phyloP scores from a whole-genome alignment of 106 monocot genomes.

The Dioscorea alata region DNA sequence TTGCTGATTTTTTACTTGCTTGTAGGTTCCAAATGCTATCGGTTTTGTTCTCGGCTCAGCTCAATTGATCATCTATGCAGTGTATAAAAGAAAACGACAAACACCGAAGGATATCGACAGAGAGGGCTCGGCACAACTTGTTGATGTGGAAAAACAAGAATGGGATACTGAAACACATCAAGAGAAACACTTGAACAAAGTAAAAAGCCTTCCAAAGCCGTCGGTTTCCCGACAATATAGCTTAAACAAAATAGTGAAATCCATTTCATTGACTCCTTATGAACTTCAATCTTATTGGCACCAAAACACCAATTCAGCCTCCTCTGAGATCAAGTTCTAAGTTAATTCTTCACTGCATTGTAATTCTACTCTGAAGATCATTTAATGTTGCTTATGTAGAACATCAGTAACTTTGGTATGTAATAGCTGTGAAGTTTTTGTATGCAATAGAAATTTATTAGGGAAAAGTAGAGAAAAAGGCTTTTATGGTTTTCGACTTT shows the following conservation, averaged over 20 bases:
- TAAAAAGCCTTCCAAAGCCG: conserved; percentile 22
- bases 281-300: conserved; percentile 9
- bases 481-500: no score
- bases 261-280: conserved; percentile 17
- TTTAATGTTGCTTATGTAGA: neutral
- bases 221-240: conserved; percentile 15
- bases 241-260: conserved; percentile 21
- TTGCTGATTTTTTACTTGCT: neutral
- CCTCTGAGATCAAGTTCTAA: no score
- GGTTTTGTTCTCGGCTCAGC: conserved; percentile 50
- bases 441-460: neutral
- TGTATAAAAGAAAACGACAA: conserved; percentile 24
- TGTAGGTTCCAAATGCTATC: conserved; percentile 49
- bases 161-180: neutral
- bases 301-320: neutral
- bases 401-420: neutral
- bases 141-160: conserved; percentile 1
- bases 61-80: conserved; percentile 38
- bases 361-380: no score
- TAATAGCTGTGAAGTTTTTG: neutral
- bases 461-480: no score
- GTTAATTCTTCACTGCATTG: no score
- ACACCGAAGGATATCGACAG: neutral
- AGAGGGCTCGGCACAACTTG: neutral
- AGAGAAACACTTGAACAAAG: conserved; percentile 11